Evolutionary conservation across 441 rosid species (phyloP).

Genomic region (Adansonia rubrostipa): DNA sequence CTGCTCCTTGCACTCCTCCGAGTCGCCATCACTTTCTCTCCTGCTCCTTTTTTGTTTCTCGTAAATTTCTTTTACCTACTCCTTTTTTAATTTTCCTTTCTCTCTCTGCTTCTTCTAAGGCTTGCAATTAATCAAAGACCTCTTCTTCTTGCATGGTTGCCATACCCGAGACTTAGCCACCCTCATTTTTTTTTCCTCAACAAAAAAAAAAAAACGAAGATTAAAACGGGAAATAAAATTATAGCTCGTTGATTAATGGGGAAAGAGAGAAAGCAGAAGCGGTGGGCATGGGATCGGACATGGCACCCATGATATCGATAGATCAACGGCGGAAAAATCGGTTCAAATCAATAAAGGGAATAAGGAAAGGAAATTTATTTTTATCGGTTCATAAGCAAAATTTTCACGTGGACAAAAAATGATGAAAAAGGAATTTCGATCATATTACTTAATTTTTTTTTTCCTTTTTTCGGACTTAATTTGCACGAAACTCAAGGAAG

Average conservation of each 20-base stretch:
- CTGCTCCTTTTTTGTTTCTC: background rate
- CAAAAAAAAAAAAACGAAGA: background rate
- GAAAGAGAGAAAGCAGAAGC: background rate
- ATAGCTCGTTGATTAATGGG: background rate
- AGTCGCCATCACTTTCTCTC: constrained; percentile 47
- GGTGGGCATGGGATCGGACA: constrained; percentile 30
- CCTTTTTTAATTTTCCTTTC: background rate
- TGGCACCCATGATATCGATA: constrained; percentile 29
- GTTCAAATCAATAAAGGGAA: background rate
- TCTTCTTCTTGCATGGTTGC: constrained; percentile 99
- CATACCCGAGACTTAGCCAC: constrained; percentile 91
- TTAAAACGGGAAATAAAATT: background rate
- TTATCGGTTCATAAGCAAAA: background rate
- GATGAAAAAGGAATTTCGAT: background rate
- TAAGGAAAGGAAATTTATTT: background rate
- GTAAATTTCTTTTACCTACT: background rate
- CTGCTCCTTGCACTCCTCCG: constrained; percentile 43
- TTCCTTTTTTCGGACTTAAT: background rate
- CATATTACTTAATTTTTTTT: background rate
- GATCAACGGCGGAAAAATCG: constrained; percentile 26
- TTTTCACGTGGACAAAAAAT: background rate
- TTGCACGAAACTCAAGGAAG: background rate
- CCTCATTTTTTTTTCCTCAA: constrained; percentile 39
- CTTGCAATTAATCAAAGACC: constrained; percentile 47
- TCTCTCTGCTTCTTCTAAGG: background rate